phyloP scores from a whole-genome alignment of 2,329 filamentous ascomycete genomes.

The Alternaria brassicicola region DNA sequence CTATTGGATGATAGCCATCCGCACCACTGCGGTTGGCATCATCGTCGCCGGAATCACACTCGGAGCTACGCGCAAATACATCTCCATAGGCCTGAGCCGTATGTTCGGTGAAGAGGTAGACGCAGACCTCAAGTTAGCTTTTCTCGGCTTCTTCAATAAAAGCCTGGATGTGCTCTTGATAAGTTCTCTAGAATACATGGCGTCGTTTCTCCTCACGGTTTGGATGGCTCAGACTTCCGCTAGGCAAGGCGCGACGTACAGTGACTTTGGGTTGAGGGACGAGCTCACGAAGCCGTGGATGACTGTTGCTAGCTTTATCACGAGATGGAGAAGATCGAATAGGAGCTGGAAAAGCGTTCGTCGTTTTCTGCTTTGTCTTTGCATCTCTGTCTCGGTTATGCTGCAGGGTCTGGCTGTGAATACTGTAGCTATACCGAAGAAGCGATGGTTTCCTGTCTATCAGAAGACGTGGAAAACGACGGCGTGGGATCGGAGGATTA shows the following conservation, averaged over 20 bases:
- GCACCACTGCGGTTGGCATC: neutral
- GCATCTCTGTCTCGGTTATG: constrained; percentile 9
- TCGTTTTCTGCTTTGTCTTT: constrained; percentile 6
- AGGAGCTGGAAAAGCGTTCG: neutral
- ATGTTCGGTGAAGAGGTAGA: neutral
- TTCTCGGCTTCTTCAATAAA: constrained; percentile 11
- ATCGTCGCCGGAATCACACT: neutral
- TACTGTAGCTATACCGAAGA: constrained; percentile 9
- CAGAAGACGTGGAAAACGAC: neutral
- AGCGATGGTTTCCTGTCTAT: constrained; percentile 8
- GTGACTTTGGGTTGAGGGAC: constrained; percentile 10
- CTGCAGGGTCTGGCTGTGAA: constrained; percentile 9
- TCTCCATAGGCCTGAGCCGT: neutral
- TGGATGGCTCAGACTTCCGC: neutral
- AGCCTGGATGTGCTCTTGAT: constrained; percentile 7
- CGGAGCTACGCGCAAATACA: neutral
- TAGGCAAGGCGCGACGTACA: neutral
- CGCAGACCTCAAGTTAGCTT: constrained; percentile 5
- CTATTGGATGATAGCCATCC: neutral
- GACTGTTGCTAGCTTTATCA: neutral
- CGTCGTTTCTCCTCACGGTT: neutral
- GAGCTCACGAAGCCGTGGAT: constrained; percentile 15
- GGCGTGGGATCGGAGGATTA: neutral
- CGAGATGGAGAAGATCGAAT: neutral
- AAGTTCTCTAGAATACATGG: constrained; percentile 8